Conservation (phyloP, 352 stramenopile species). For the Globisporangium echinulatum region DNA sequence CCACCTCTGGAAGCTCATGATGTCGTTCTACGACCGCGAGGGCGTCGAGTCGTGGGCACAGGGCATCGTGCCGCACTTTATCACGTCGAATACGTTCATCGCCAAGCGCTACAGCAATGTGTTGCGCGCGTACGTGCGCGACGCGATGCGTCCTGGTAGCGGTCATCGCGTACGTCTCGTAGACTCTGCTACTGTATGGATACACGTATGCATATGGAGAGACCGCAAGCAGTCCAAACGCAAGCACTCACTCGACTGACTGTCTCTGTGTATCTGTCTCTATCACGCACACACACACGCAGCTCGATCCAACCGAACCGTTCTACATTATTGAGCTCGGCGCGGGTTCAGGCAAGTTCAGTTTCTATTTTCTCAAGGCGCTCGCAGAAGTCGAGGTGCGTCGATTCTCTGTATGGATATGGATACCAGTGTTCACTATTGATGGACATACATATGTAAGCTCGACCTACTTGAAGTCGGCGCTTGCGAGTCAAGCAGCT, state of each 20-base stretch:
- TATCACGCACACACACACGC: no score
- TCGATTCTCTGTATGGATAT: no score
- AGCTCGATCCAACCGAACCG: conserved; percentile 70
- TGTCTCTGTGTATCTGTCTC: background rate
- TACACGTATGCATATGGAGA: no score
- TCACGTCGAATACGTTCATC: conserved; percentile 95
- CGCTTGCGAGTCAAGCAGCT: no score
- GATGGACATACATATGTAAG: no score
- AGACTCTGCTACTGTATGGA: background rate
- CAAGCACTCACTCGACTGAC: background rate
- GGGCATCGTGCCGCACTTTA: conserved; percentile 94
- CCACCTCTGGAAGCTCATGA: conserved; percentile 94
- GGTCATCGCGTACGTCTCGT: conserved; percentile 23
- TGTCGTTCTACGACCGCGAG: conserved; percentile 89
- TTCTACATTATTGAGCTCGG: conserved; percentile 94
- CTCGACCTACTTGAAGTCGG: no score
- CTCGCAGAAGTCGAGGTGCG: conserved; percentile 53
- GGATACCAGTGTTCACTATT: no score
- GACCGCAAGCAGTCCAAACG: no score
- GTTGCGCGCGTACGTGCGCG: conserved; percentile 58
- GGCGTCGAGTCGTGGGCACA: conserved; percentile 86
- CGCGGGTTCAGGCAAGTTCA: conserved; percentile 92
- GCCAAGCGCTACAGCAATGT: conserved; percentile 84
- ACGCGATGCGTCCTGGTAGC: conserved; percentile 28
- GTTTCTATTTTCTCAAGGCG: conserved; percentile 92